A percentile compares a stretch with the other conserved stretches of the same genome.
These are phyloP conservation scores for Fusarium sterilihyphosum DNA, from an alignment of 2,329 filamentous ascomycete species.

Conservation along the genomic window DNA sequence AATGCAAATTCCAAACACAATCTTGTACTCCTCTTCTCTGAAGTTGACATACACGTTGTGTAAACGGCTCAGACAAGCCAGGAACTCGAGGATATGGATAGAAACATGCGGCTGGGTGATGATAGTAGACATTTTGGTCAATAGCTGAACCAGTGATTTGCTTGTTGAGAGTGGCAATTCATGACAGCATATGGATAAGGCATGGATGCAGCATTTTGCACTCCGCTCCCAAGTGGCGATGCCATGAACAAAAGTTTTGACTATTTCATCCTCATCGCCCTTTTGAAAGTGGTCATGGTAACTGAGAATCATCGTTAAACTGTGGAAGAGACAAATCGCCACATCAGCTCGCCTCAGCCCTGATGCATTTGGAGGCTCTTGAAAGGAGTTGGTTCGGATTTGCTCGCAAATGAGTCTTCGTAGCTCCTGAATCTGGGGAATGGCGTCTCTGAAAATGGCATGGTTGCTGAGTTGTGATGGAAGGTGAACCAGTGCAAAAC, in stretches of 20 bases:
- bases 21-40: conserved; percentile 89
- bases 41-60: conserved; percentile 89
- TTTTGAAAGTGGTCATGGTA: conserved; percentile 89
- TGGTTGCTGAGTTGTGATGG: conserved; percentile 91
- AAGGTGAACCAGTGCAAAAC: conserved; percentile 86
- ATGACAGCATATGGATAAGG: conserved; percentile 92
- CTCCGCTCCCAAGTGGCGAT: conserved; percentile 87
- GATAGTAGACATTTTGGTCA: conserved; percentile 94
- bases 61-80: conserved; percentile 87
- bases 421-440: conserved; percentile 79
- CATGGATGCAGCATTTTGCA: conserved; percentile 93
- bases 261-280: conserved; percentile 87
- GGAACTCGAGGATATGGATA: conserved; percentile 94
- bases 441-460: conserved; percentile 79
- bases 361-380: conserved; percentile 81
- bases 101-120: conserved; percentile 93
- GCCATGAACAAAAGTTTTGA: conserved; percentile 85
- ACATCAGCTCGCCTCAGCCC: conserved; percentile 89
- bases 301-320: conserved; percentile 86
- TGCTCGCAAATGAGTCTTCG: conserved; percentile 84
- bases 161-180: conserved; percentile 89
- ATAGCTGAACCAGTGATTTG: conserved; percentile 84
- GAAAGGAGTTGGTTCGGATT: conserved; percentile 78
- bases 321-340: conserved; percentile 87
- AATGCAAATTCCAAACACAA: conserved; percentile 95